Percentiles rank a stretch among this genome's conserved stretches.
Evolutionary conservation across 2,329 filamentous ascomycete genomes (phyloP).

Genomic region (Xylaria sp.): DNA sequence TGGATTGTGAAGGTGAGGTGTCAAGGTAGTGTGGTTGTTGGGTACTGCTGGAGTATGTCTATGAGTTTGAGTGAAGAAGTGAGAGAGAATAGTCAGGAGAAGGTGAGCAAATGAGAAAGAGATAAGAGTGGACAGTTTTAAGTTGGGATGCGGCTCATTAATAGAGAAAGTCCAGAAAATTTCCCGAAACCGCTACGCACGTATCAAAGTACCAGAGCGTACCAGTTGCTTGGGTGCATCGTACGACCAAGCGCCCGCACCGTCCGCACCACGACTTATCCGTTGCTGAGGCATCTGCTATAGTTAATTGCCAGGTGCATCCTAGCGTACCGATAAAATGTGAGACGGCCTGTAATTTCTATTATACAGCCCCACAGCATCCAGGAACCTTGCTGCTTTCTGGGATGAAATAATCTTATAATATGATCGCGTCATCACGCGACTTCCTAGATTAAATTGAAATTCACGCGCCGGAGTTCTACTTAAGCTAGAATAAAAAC

Average conservation of each 20-base stretch:
- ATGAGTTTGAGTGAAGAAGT: neutral
- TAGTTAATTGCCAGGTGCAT: neutral
- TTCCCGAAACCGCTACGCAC: conserved; percentile 13
- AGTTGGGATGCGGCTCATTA: neutral
- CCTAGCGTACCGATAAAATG: conserved; percentile 3
- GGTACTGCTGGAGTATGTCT: neutral
- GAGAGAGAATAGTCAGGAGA: neutral
- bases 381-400: neutral
- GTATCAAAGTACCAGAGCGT: conserved; percentile 8
- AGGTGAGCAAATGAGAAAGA: neutral
- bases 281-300: neutral
- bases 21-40: neutral
- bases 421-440: conserved; percentile 21
- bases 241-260: conserved; percentile 12
- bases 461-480: conserved; percentile 20
- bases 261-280: conserved; percentile 6
- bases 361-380: conserved; percentile 9
- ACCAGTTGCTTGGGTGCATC: conserved; percentile 18
- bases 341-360: neutral
- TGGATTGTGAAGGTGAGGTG: conserved; percentile 30
- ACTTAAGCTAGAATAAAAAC: too few relatives aligned
- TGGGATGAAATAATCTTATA: conserved; percentile 16
- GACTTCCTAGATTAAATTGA: conserved; percentile 20
- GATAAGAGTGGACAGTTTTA: neutral
- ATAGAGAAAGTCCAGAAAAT: conserved; percentile 11